These are phyloP conservation scores for Eutrema yunnanense DNA, from an alignment of 345 rosid genomes.

Conservation along the genomic window DNA sequence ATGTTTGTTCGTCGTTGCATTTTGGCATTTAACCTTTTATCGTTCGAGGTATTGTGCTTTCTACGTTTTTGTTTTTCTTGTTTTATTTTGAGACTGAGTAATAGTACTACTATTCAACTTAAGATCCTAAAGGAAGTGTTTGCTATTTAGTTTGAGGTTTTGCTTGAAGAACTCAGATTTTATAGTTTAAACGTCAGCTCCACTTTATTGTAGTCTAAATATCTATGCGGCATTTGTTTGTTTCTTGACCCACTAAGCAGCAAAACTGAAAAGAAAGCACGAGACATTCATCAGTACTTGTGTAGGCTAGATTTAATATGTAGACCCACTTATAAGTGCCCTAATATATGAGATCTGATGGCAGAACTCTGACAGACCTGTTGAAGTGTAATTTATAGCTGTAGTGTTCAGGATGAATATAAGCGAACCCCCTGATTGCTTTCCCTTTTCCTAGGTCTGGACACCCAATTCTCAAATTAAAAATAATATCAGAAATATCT, in stretches of 20 bases:
- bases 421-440: neutral
- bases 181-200: neutral
- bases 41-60: slow-evolving; percentile 64
- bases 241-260: neutral
- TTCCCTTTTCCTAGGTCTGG: neutral
- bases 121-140: neutral
- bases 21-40: slow-evolving; percentile 68
- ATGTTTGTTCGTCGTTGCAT: slow-evolving; percentile 87
- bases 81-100: neutral
- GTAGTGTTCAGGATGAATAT: neutral
- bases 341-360: neutral
- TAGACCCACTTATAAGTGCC: neutral
- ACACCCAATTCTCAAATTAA: neutral
- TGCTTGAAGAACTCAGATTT: neutral
- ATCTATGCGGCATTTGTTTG: neutral
- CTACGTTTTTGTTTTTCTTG: neutral
- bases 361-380: neutral
- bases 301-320: neutral
- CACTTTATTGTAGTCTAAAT: neutral
- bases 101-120: neutral
- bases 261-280: neutral
- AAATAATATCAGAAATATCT: neutral
- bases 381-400: neutral
- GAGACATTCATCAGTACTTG: neutral
- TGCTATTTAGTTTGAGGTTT: neutral